Percentiles rank a stretch among this genome's conserved stretches.
These are phyloP conservation scores for Mycena olivaceomarginata DNA, from an alignment of 768 basidiomycete species.

Conservation along the genomic window DNA sequence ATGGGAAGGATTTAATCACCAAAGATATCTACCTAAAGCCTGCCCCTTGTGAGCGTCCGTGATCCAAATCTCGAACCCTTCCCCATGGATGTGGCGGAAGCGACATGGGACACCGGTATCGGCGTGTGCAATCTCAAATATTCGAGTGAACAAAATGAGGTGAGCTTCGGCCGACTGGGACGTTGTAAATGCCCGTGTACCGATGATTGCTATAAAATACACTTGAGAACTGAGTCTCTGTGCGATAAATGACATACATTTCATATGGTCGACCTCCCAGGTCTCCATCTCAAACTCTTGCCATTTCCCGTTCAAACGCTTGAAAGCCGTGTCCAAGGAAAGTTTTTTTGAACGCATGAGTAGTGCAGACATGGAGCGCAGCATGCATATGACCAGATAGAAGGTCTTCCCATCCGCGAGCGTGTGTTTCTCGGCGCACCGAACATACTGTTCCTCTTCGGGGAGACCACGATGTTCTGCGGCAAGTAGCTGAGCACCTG, in stretches of 20 bases:
- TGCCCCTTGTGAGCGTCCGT: conserved; percentile 53
- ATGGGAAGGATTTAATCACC: no score
- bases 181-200: conserved; percentile 48
- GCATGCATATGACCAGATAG: conserved; percentile 50
- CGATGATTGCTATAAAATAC: conserved; percentile 43
- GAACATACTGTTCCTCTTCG: conserved; percentile 44
- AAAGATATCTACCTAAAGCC: conserved; percentile 39
- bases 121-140: conserved; percentile 45
- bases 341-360: conserved; percentile 35
- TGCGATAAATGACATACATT: neutral
- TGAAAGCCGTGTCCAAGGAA: conserved; percentile 8
- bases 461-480: conserved; percentile 34
- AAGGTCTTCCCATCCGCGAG: conserved; percentile 27
- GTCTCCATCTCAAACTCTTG: conserved; percentile 12
- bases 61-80: conserved; percentile 45
- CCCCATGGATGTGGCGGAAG: conserved; percentile 50
- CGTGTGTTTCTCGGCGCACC: conserved; percentile 41
- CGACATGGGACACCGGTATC: conserved; percentile 45
- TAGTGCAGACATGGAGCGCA: conserved; percentile 40
- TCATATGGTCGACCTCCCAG: conserved; percentile 14
- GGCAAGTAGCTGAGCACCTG: conserved; percentile 27
- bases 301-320: neutral
- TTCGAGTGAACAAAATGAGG: conserved; percentile 44
- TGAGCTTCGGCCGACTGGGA: conserved; percentile 52
- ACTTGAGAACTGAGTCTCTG: neutral